Evolutionary conservation across 2,329 filamentous ascomycete species (phyloP).

Genomic region (Colletotrichum spaethianum): DNA sequence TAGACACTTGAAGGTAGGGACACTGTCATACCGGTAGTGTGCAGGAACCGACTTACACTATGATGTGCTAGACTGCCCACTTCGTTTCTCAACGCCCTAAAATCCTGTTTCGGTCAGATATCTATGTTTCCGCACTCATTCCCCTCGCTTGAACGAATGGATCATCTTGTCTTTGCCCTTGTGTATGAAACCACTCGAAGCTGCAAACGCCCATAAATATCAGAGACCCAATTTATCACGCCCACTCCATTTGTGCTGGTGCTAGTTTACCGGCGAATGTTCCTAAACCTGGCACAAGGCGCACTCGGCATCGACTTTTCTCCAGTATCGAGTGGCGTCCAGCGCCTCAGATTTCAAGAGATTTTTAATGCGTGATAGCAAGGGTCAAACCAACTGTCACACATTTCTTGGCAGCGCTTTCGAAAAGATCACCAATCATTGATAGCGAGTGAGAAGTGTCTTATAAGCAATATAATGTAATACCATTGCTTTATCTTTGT

Average conservation of each 20-base stretch:
- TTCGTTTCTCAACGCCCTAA: no score
- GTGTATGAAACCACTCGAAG: no score
- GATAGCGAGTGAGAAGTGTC: background rate
- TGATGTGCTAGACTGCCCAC: no score
- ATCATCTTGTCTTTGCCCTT: background rate
- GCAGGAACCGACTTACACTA: background rate
- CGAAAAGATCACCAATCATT: background rate
- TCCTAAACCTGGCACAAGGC: background rate
- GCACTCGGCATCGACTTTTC: background rate
- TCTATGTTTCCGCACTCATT: background rate
- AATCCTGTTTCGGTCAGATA: background rate
- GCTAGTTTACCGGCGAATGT: background rate
- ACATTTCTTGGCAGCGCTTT: no score
- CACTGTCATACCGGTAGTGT: background rate
- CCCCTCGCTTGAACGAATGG: no score
- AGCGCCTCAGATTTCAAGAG: background rate
- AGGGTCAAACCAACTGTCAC: no score
- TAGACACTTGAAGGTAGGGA: background rate
- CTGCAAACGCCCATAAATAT: background rate
- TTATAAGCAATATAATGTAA: no score
- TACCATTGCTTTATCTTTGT: background rate
- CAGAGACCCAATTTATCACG: background rate
- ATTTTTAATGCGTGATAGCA: background rate
- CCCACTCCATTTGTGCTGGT: no score
- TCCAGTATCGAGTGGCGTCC: background rate